phyloP scores from a whole-genome alignment of 768 basidiomycete genomes.

The Russula sp. region DNA sequence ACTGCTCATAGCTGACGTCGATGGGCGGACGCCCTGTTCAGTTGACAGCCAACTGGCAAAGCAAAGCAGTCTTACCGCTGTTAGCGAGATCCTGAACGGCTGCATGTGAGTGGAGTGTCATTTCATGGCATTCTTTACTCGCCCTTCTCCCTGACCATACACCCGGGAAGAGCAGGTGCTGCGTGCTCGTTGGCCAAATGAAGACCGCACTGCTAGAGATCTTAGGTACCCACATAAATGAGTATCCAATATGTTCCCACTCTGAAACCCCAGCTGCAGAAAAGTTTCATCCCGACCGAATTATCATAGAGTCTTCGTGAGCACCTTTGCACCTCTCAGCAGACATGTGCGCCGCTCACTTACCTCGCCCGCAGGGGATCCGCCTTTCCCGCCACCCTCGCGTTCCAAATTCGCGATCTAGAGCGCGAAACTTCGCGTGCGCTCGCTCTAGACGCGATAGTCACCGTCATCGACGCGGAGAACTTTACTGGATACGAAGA shows the following conservation, averaged over 20 bases:
- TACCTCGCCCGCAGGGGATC: slow-evolving; percentile 55
- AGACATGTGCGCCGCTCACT: not conserved
- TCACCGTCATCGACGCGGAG: slow-evolving; percentile 87
- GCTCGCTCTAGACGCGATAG: slow-evolving; percentile 81
- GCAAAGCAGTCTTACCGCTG: slow-evolving; percentile 76
- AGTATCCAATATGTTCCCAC: not conserved
- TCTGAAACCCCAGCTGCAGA: slow-evolving; percentile 40
- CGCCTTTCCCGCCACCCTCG: slow-evolving; percentile 92
- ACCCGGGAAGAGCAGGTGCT: slow-evolving; percentile 53
- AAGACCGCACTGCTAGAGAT: slow-evolving; percentile 87
- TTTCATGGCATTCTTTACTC: not conserved
- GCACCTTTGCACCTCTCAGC: slow-evolving; percentile 23
- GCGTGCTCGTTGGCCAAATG: slow-evolving; percentile 93
- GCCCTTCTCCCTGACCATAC: not conserved
- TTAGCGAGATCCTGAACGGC: slow-evolving; percentile 93
- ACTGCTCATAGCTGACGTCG: not conserved
- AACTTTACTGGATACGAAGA: slow-evolving; percentile 94
- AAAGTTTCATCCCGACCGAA: slow-evolving; percentile 79
- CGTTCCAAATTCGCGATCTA: slow-evolving; percentile 88
- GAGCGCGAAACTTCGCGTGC: slow-evolving; percentile 71
- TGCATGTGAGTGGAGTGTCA: slow-evolving; percentile 61
- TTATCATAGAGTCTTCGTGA: slow-evolving; percentile 93
- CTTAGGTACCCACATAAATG: slow-evolving; percentile 42
- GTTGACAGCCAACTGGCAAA: slow-evolving; percentile 90
- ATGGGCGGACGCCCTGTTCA: slow-evolving; percentile 26